Evolutionary conservation across 169 alveolate species (phyloP).

Genomic region (Plasmodium knowlesi): DNA sequence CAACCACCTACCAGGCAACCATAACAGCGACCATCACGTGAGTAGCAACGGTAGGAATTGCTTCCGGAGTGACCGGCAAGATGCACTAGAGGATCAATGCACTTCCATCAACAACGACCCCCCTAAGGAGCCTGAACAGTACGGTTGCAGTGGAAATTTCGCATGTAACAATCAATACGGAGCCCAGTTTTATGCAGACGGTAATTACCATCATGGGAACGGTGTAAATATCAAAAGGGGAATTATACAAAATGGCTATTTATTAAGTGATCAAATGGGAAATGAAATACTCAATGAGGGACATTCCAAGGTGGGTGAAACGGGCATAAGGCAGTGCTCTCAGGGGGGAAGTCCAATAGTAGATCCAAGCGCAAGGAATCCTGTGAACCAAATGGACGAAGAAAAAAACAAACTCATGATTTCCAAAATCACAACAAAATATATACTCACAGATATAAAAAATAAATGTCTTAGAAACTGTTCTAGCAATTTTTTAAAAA

Average conservation of each 20-base stretch:
- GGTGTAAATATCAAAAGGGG: neutral
- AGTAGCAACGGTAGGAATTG: neutral
- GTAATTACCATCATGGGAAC: neutral
- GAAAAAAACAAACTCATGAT: slow-evolving; percentile 18
- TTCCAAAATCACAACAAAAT: slow-evolving; percentile 37
- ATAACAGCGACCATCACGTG: neutral
- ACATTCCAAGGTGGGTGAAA: neutral
- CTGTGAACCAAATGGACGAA: neutral
- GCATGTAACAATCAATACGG: neutral
- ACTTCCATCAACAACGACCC: neutral
- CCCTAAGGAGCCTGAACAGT: neutral
- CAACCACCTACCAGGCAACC: too few species aligned
- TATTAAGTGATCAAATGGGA: neutral
- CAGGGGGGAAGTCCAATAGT: neutral
- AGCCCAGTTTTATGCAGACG: neutral
- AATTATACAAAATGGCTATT: neutral
- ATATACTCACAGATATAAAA: slow-evolving; percentile 25
- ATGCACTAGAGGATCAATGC: neutral
- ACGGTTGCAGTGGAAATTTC: neutral
- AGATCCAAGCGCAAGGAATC: neutral
- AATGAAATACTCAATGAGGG: neutral
- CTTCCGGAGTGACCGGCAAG: neutral
- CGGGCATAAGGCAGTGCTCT: neutral
- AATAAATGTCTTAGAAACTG: slow-evolving; percentile 50
- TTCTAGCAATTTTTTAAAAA: slow-evolving; percentile 29